Base-by-base conservation (phyloP, 192 early-diverging fungal genomes). In the Powellomyces hirtus region DNA sequence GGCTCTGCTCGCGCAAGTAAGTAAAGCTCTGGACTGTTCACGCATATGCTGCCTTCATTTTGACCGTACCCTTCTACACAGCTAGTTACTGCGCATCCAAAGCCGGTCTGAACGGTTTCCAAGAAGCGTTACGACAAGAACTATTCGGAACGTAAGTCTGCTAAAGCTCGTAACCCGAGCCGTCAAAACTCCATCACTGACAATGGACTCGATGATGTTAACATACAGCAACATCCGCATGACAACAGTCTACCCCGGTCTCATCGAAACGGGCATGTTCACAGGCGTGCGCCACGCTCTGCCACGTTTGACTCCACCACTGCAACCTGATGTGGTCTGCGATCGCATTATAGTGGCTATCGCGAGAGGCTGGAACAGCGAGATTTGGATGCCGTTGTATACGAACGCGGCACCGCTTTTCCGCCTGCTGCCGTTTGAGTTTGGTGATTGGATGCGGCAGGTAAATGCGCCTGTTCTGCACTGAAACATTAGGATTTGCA, bases 21-120 rank as follows among this genome's bases (percentile, higher is more conserved):
- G 53, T 56, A 2, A 0, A 31, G 30, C 20, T 63, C 6, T 37
- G 40, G 26, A 6, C n/a, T 24, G 46, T 42, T 42, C 8, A 42
- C 8, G 40, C 8, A 11, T 42, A 42, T 42, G 26, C 5, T 24
- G 46, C 14, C 26, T 2, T 6, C 46, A 49, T 49, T 42, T 18
- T 42, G 10, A 13, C 40, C 10, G 10, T 42, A 8, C 40, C 40
- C 40, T 42, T 13, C 46, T 7, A 46, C 36, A 4, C 78, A 78
- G 86, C 82, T 22, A 89, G 86, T 62, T 95, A 95, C 72, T 85
- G 87, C 57, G 88, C 91, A 16, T 84, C 89, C 51, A 95, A 95
- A 68, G 86, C 89, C 24, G 93, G 86, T 30, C 79, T 91, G 13
- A 82, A 80, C 53, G 77, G 85, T 6, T 88, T 92, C 46, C 85